These are phyloP conservation scores for Neurospora sp. DNA, from an alignment of 2,329 filamentous ascomycete species.

Conservation along the genomic window DNA sequence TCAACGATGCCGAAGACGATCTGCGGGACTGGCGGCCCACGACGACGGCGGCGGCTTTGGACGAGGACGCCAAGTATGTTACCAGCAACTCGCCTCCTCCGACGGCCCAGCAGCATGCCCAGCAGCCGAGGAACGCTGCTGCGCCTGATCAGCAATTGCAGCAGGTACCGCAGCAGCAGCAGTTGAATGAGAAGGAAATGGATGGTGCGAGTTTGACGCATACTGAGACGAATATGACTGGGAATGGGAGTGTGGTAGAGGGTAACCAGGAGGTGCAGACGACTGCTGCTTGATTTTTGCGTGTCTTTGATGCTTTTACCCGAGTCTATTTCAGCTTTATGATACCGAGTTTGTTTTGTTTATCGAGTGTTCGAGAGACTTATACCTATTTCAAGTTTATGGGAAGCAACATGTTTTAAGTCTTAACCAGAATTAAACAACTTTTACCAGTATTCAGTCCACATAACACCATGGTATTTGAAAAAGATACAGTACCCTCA, in stretches of 20 bases:
- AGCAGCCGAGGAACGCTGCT: not conserved
- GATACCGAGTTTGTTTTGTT: not conserved
- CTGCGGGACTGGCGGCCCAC: constrained; percentile 58
- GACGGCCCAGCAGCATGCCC: not conserved
- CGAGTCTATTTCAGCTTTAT: not conserved
- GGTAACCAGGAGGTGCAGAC: not conserved
- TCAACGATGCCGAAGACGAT: constrained; percentile 88
- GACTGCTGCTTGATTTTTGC: not conserved
- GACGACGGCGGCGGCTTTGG: constrained; percentile 2
- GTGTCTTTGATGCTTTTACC: not conserved
- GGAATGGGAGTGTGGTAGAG: not conserved
- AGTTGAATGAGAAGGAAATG: not conserved
- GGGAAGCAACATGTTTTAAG: not conserved
- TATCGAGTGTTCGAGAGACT: not conserved
- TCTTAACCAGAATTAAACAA: not conserved
- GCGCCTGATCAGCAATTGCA: not conserved
- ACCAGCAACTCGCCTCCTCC: not conserved
- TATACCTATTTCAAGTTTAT: not conserved
- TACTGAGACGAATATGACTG: not conserved
- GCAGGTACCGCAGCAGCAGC: not conserved
- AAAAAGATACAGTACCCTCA: not conserved
- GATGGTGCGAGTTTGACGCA: not conserved
- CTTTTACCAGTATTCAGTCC: not conserved
- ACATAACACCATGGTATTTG: not conserved
- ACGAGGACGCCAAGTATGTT: constrained; percentile 5